Base-by-base conservation (phyloP, 768 basidiomycete genomes). In the Russula lepida region DNA sequence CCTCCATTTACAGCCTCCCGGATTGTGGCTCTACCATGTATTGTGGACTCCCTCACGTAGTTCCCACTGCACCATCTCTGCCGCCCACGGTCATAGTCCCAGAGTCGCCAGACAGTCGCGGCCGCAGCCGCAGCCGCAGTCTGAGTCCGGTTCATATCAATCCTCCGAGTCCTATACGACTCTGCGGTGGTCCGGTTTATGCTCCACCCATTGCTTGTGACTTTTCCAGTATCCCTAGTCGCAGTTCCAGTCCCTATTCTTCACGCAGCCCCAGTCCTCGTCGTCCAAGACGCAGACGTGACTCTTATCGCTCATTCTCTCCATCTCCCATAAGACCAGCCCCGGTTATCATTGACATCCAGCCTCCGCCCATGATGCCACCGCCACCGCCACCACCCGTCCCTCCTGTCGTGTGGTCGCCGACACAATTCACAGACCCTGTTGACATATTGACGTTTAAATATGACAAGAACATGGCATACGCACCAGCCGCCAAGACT, bases 361-460 rank as follows among this genome's bases (percentile, higher is more conserved):
- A n/a, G n/a, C n/a, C n/a, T n/a, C n/a, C n/a, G n/a, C 48, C 13
- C 48, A 19, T 43, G 12, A 43, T 43, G 19, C 0, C 48, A 17
- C 6, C 15, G 27, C 28, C 47, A 8, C 28, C 8, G 3, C 28
- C 8, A 0, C 23, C 25, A 13, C 12, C 17, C 25, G 13, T 27
- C 6, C 23, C 23, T n/a, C n/a, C n/a, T n/a, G n/a, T n/a, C 21
- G 19, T 48, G 49, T 52, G 46, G 4, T 21, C 37, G 6, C 4
- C 51, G 7, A 4, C 28, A 4, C 41, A 3, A 43, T n/a, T 4
- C 2, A 0, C 8, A 3, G 41, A 30, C 3, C 60, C 60, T 21
- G 60, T 62, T 37, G 64, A 65, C 13, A 55, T 65, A 13, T 27
- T 65, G 33, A 65, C 64, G 17, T 63, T 58, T 52, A 41, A 50